These are phyloP conservation scores for Mitragyna speciosa DNA, from an alignment of 257 asterid species.

Conservation along the genomic window DNA sequence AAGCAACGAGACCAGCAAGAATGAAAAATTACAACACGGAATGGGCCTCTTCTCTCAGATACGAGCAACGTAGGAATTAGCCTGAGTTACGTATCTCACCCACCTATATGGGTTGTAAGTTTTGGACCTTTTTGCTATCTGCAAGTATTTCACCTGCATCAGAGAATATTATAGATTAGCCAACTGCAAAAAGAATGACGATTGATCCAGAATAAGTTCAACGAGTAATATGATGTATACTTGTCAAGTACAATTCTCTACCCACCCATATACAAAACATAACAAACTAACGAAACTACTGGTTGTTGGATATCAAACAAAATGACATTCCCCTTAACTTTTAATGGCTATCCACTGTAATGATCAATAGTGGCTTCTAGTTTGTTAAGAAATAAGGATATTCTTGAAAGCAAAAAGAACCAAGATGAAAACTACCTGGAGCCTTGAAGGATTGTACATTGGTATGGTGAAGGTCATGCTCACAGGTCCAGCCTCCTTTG, in stretches of 20 bases:
- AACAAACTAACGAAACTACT: neutral
- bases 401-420: neutral
- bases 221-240: neutral
- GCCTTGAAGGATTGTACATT: constrained; percentile 95
- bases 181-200: neutral
- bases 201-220: neutral
- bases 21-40: neutral
- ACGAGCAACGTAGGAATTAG: constrained; percentile 98
- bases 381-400: neutral
- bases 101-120: constrained; percentile 85
- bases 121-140: constrained; percentile 83
- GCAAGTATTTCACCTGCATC: constrained; percentile 89
- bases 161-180: constrained; percentile 16
- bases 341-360: neutral
- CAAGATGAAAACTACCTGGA: constrained; percentile 57
- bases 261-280: neutral
- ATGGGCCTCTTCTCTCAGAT: constrained; percentile 36
- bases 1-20: neutral
- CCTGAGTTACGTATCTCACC: constrained; percentile 97
- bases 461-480: constrained; percentile 98
- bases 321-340: neutral
- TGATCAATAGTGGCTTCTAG: neutral
- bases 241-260: neutral
- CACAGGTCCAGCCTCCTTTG: constrained; percentile 99
- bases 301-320: neutral